These are phyloP conservation scores for Gardenia jasminoides DNA, from an alignment of 257 asterid species.

Conservation along the genomic window DNA sequence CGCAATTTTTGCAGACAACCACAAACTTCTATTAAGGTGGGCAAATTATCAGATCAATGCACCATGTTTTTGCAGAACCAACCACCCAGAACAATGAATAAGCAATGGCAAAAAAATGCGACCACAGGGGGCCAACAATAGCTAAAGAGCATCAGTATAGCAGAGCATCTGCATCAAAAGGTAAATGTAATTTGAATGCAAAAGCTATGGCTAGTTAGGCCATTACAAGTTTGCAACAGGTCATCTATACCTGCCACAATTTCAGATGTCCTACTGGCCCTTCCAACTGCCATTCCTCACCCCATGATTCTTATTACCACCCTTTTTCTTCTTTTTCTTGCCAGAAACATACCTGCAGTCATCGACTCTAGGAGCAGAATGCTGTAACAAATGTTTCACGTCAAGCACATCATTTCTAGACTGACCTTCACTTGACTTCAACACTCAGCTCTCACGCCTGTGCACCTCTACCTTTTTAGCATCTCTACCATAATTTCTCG, in stretches of 20 bases:
- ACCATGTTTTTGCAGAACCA: neutral
- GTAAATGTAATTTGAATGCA: neutral
- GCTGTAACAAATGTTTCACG: slow-evolving; percentile 52
- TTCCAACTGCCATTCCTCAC: slow-evolving; percentile 54
- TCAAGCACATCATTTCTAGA: slow-evolving; percentile 84
- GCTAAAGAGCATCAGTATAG: neutral
- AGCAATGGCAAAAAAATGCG: neutral
- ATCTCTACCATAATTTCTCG: slow-evolving; percentile 38
- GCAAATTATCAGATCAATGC: neutral
- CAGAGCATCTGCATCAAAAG: neutral
- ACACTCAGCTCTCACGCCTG: slow-evolving; percentile 60
- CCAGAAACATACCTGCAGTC: slow-evolving; percentile 18
- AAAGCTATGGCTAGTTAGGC: neutral
- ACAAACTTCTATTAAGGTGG: too few species aligned
- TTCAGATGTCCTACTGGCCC: slow-evolving; percentile 34
- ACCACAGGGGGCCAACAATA: neutral
- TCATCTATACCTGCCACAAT: neutral
- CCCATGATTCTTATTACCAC: slow-evolving; percentile 51
- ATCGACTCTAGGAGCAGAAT: slow-evolving; percentile 47
- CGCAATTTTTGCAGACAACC: too few species aligned
- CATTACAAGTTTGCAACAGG: neutral
- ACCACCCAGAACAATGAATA: neutral
- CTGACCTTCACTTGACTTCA: slow-evolving; percentile 64
- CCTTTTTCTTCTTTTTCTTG: slow-evolving; percentile 57
- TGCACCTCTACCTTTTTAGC: slow-evolving; percentile 45